Conservation (phyloP, 352 stramenopile genomes). For the Globisporangium cylindrosporum region DNA sequence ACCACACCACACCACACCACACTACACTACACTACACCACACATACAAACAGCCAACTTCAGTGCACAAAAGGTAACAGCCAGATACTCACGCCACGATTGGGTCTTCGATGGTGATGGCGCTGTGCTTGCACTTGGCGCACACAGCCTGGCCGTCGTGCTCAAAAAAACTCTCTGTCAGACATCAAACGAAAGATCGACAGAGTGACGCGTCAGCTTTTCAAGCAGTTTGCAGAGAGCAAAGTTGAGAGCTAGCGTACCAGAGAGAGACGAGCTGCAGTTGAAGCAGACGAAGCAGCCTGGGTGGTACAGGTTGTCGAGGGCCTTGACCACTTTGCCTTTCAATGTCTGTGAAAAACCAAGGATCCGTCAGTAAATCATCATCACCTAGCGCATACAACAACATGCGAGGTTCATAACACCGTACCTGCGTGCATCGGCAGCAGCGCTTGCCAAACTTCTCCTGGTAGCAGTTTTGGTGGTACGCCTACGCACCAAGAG, state of each 20-base stretch:
- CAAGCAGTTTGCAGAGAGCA: not conserved
- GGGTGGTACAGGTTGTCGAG: conserved; percentile 84
- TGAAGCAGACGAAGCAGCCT: conserved; percentile 79
- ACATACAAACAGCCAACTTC: not conserved
- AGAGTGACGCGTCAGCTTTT: not conserved
- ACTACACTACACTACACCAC: no score
- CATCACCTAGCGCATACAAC: not conserved
- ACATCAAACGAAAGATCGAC: conserved; percentile 1
- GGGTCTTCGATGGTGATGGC: conserved; percentile 53
- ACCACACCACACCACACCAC: no score
- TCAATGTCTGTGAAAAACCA: conserved; percentile 40
- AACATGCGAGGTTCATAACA: not conserved
- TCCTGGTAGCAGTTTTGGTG: conserved; percentile 78
- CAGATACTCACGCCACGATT: conserved; percentile 38
- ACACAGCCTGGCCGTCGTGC: conserved; percentile 71
- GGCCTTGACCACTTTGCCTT: conserved; percentile 84
- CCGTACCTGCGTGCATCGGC: conserved; percentile 62
- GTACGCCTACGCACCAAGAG: conserved; percentile 40
- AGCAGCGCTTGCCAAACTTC: conserved; percentile 79
- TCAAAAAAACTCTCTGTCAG: conserved; percentile 83
- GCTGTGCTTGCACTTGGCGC: conserved; percentile 74
- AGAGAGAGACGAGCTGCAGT: conserved; percentile 72
- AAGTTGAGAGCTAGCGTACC: conserved; percentile 28
- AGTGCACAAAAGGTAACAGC: not conserved
- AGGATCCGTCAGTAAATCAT: not conserved